Evolutionary conservation across 306 rosid genomes (phyloP).

Genomic region (Lathyrus aphaca): DNA sequence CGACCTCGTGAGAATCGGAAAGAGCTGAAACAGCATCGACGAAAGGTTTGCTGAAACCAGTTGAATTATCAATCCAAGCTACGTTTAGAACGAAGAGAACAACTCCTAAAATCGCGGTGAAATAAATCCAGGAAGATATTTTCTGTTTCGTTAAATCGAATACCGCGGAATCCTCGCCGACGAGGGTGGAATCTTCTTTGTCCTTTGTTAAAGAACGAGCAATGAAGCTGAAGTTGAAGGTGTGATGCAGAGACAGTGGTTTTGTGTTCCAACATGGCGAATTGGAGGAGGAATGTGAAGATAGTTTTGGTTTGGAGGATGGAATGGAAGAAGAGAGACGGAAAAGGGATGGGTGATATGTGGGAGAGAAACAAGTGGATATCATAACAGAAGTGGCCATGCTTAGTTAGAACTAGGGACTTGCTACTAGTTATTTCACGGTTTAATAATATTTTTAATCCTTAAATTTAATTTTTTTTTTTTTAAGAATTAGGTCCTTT

Average conservation of each 20-base stretch:
- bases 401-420: too few relatives aligned
- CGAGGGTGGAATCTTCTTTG: conserved; percentile 21
- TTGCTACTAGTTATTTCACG: not conserved
- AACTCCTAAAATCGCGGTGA: conserved; percentile 59
- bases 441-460: too few relatives aligned
- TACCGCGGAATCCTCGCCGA: conserved; percentile 77
- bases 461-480: too few relatives aligned
- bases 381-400: conserved; percentile 50
- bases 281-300: not conserved
- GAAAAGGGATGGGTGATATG: conserved; percentile 13
- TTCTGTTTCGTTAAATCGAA: conserved; percentile 68
- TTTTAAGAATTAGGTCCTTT: too few relatives aligned
- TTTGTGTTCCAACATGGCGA: not conserved
- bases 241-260: conserved; percentile 13
- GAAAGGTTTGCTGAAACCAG: conserved; percentile 65
- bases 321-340: not conserved
- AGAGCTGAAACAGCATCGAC: conserved; percentile 61
- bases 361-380: conserved; percentile 39
- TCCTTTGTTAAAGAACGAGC: conserved; percentile 40
- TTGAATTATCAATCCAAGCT: conserved; percentile 69
- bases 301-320: conserved; percentile 14
- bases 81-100: conserved; percentile 65
- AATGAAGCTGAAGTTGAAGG: conserved; percentile 11
- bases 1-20: conserved; percentile 66
- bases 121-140: conserved; percentile 68